Evolutionary conservation across 495 filamentous ascomycete species (phyloP), one percentile per base, ranked within the genome.

Genomic region (Neurospora sp.): DNA sequence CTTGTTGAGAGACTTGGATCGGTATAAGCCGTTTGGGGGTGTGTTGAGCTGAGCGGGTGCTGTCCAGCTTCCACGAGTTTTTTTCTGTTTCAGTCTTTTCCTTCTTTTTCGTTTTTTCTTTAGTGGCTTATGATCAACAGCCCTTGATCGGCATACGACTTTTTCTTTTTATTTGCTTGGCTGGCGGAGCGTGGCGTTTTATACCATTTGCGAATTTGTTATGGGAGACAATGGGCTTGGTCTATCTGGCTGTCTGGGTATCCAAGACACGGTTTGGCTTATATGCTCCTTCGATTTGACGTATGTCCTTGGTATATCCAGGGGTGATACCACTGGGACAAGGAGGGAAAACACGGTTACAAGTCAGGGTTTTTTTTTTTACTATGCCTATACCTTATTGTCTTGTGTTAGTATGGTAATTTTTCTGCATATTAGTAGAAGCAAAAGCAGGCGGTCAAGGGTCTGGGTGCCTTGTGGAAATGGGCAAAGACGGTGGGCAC

Each of bases 1-100:
- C 77, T 83, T 99, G 75, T 91, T 99, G 31, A 91, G 92, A 79
- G 96, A 99, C 81, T 78, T 99, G 75, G 90, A 90, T 77, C 94
- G 93, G 83, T 93, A 90, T 70, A 90, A 90, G 68, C 86, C 90
- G 9, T 92, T 92, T 80, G 88, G 87, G 68, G 85, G 85, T 6
- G 83, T 83, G 12, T 77, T 86, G 70, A 81, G 77, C 69, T 85
- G 75, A 75, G 10, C 59, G 37, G 68, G 68, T 42, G 35, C 14
- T 68, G 40, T 22, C 12, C 22, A 39, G 10, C 12, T 40, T 18
- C 37, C 39, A 8, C 47, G 37, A 20, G 37, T 40, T 9, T 20
- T 70, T 6, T 22, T 16, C n/a, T 18, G 38, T 37, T 70, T 74
- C 47, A 42, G 27, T 74, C 18, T 27, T 20, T 53, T 71, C 37